Conservation (phyloP, 805 yeast species). For the Barnettozyma pratensis region DNA sequence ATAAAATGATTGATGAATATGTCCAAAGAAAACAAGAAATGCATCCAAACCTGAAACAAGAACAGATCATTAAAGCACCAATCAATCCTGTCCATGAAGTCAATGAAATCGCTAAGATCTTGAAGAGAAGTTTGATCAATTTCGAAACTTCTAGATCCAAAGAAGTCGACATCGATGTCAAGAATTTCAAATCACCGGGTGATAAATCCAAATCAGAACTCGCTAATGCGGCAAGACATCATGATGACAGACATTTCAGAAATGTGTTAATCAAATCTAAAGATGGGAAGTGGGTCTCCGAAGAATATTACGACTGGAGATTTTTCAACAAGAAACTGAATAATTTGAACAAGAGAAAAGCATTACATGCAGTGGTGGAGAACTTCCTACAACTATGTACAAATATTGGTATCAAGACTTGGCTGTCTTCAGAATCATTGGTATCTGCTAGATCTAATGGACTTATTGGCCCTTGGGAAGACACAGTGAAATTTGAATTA, state of each 20-base stretch:
- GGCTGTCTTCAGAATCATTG: conserved; percentile 46
- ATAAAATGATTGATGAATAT: conserved; percentile 31
- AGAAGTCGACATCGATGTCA: conserved; percentile 17
- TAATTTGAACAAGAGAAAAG: conserved; percentile 34
- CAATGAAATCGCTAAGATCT: conserved; percentile 22
- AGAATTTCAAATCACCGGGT: conserved; percentile 24
- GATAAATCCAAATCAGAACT: conserved; percentile 25
- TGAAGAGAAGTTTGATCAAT: conserved; percentile 28
- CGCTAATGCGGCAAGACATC: conserved; percentile 28
- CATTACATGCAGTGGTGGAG: conserved; percentile 41
- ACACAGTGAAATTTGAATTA: conserved; percentile 44
- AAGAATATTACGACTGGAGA: conserved; percentile 58
- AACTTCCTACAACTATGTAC: conserved; percentile 42
- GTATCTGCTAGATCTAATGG: conserved; percentile 50
- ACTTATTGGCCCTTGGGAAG: conserved; percentile 48
- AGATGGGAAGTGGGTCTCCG: conserved; percentile 28
- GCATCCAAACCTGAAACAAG: conserved; percentile 18
- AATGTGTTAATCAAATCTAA: conserved; percentile 29
- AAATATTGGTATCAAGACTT: conserved; percentile 37
- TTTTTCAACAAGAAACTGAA: conserved; percentile 46
- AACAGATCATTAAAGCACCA: conserved; percentile 28
- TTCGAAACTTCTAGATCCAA: conserved; percentile 17
- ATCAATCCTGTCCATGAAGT: conserved; percentile 24
- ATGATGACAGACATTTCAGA: conserved; percentile 29
- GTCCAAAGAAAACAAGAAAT: conserved; percentile 26